Conservation (phyloP, 179 eudicot species). For the Carnegiea gigantea region DNA sequence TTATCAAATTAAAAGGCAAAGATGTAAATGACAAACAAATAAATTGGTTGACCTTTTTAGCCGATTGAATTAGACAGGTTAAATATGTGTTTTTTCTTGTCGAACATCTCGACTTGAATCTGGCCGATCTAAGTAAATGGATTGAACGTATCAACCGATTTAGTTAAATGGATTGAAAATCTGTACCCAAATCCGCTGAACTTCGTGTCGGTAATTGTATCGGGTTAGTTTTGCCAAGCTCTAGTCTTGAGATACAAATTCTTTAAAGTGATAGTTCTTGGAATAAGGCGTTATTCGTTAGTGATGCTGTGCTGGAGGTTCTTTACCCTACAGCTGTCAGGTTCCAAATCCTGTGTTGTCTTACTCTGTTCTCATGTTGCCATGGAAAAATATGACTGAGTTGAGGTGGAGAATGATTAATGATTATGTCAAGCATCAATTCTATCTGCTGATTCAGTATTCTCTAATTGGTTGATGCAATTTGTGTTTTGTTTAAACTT, state of each 20-base stretch:
- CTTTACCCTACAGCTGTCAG: background rate
- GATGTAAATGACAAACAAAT: too few species aligned
- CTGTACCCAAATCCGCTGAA: too few species aligned
- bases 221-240: too few species aligned
- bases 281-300: background rate
- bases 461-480: background rate
- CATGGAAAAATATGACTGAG: background rate
- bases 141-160: too few species aligned
- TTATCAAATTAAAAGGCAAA: too few species aligned
- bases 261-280: background rate
- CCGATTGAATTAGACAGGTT: too few species aligned
- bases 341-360: background rate
- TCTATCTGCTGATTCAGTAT: background rate
- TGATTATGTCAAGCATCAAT: background rate
- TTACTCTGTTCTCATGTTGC: background rate
- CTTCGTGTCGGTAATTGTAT: too few species aligned
- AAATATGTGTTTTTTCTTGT: too few species aligned
- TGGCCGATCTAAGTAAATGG: too few species aligned
- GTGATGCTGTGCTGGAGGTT: background rate
- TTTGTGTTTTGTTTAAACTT: background rate
- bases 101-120: too few species aligned
- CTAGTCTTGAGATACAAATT: background rate
- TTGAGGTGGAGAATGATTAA: too few species aligned
- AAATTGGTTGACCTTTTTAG: too few species aligned
- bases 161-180: background rate